These are phyloP conservation scores for Capsicum pubescens DNA, from an alignment of 257 asterid species.

Conservation along the genomic window DNA sequence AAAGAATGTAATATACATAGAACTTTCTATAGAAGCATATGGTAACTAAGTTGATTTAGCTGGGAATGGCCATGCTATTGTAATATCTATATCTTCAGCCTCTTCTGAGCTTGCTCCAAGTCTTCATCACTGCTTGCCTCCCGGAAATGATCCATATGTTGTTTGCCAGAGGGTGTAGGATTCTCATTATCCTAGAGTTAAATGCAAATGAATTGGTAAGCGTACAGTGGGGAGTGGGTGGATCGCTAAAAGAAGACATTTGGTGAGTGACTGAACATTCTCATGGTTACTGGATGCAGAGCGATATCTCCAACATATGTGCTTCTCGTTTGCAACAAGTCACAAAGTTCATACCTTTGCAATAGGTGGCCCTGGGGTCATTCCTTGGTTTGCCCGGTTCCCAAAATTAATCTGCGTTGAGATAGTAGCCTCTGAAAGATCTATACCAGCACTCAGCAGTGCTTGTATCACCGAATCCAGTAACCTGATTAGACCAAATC, in stretches of 20 bases:
- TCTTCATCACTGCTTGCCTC: conserved; percentile 49
- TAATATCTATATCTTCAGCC: conserved; percentile 53
- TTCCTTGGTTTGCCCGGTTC: conserved; percentile 61
- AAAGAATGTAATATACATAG: conserved; percentile 18
- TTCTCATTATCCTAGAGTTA: conserved; percentile 29
- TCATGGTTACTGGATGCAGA: background rate
- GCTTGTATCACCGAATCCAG: conserved; percentile 83
- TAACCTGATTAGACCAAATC: conserved; percentile 56
- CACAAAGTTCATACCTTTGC: conserved; percentile 46
- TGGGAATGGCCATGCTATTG: background rate
- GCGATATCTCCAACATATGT: background rate
- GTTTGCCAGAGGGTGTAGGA: conserved; percentile 52
- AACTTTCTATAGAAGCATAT: background rate
- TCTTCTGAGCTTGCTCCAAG: conserved; percentile 63
- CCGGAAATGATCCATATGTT: conserved; percentile 48
- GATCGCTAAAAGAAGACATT: background rate
- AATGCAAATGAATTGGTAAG: background rate
- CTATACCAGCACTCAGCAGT: conserved; percentile 79
- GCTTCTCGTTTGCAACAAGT: background rate
- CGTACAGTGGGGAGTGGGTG: background rate
- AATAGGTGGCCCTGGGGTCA: conserved; percentile 46
- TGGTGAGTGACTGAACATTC: background rate
- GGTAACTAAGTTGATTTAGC: conserved; percentile 12
- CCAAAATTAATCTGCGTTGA: conserved; percentile 92
- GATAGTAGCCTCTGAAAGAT: conserved; percentile 81